Evolutionary conservation across 352 stramenopile genomes (phyloP).

Genomic region (Phytophthora agathidicida): DNA sequence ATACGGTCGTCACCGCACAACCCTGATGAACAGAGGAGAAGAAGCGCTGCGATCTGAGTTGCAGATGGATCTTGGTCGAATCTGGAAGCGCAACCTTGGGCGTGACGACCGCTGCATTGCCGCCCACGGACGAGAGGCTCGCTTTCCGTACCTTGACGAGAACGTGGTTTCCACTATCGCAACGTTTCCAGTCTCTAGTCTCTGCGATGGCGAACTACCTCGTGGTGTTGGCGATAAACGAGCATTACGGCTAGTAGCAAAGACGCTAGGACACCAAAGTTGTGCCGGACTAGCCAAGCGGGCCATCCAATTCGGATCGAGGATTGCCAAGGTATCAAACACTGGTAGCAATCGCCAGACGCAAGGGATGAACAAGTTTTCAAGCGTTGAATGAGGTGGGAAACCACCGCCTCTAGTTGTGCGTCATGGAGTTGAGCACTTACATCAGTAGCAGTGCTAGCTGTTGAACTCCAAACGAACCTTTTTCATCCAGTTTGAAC

Average conservation of each 20-base stretch:
- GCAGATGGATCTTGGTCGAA: constrained; percentile 83
- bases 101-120: constrained; percentile 95
- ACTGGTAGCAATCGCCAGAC: constrained; percentile 59
- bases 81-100: constrained; percentile 97
- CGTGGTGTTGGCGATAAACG: constrained; percentile 92
- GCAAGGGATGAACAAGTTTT: constrained; percentile 48
- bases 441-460: no score
- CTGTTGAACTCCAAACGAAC: no score
- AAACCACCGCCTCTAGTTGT: no score
- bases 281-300: constrained; percentile 88
- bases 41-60: constrained; percentile 83
- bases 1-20: constrained; percentile 94
- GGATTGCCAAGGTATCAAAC: constrained; percentile 92
- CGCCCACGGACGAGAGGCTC: constrained; percentile 91
- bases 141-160: constrained; percentile 97
- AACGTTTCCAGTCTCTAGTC: constrained; percentile 60
- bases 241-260: constrained; percentile 85
- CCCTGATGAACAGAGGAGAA: constrained; percentile 65
- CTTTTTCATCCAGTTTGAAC: no score
- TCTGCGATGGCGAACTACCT: constrained; percentile 81
- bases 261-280: constrained; percentile 64
- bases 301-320: constrained; percentile 95
- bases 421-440: no score
- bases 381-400: constrained; percentile 10
- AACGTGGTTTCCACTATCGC: constrained; percentile 84